A percentile compares a stretch with the other conserved stretches of the same genome.
Conservation (phyloP, 768 basidiomycete species). For the Boletellus sp. region DNA sequence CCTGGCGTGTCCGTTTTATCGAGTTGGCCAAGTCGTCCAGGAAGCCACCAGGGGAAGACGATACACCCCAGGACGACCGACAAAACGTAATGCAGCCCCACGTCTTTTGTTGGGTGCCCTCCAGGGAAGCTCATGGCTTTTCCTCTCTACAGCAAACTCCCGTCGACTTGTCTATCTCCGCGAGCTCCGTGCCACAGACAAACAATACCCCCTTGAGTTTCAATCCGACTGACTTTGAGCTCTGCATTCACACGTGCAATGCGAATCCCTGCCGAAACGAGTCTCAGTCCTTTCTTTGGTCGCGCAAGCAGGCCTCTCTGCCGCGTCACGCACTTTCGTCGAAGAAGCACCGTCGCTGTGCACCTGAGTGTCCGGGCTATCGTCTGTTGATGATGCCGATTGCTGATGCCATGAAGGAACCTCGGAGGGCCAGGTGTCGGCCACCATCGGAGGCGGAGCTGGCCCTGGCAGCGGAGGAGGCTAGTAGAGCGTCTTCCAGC, state of each 20-base stretch:
- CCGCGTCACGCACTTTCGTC: constrained; percentile 26
- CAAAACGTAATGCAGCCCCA: constrained; percentile 8
- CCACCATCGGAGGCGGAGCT: constrained; percentile 20
- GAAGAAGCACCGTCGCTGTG: constrained; percentile 19
- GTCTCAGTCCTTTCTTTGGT: constrained; percentile 25
- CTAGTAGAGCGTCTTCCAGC: background rate
- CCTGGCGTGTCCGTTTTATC: background rate
- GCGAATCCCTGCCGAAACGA: constrained; percentile 23
- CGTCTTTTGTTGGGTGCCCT: background rate
- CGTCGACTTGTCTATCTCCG: background rate
- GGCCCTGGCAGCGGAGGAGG: constrained; percentile 14
- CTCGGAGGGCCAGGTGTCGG: constrained; percentile 22
- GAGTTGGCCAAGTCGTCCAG: constrained; percentile 6
- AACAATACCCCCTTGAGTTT: background rate
- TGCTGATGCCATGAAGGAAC: constrained; percentile 19
- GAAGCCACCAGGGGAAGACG: constrained; percentile 4
- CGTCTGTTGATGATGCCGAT: constrained; percentile 15
- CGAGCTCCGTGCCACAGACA: constrained; percentile 4
- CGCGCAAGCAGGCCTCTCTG: constrained; percentile 17
- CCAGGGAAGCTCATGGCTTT: background rate
- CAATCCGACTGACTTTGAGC: constrained; percentile 16
- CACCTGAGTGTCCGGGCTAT: constrained; percentile 20
- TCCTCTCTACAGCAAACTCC: constrained; percentile 1
- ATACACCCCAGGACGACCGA: background rate
- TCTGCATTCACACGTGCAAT: constrained; percentile 28